phyloP scores from a whole-genome alignment of 164 flowering plant species.

The Umbellularia californica region DNA sequence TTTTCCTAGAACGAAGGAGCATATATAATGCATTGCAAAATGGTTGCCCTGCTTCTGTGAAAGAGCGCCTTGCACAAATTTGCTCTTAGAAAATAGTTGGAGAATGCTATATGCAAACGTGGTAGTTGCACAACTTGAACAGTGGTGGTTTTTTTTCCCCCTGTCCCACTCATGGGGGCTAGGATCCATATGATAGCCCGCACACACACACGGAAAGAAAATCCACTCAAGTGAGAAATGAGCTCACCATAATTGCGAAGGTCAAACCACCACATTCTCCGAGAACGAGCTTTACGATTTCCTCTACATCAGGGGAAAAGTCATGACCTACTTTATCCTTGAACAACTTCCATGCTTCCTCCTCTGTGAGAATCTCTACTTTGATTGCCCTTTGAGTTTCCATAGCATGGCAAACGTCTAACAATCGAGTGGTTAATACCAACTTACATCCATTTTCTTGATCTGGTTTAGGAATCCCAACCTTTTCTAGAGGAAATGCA shows the following conservation, averaged over 20 bases:
- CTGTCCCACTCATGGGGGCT: too few relatives aligned
- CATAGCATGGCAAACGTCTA: slow-evolving; percentile 5
- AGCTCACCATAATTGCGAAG: slow-evolving; percentile 13
- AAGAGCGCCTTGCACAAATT: too few relatives aligned
- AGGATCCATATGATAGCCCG: too few relatives aligned
- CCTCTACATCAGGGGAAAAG: not conserved
- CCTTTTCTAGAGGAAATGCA: slow-evolving; percentile 2
- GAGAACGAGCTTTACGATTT: not conserved
- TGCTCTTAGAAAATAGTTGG: too few relatives aligned
- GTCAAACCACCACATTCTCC: slow-evolving; percentile 12
- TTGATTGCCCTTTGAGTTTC: not conserved
- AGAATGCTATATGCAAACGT: too few relatives aligned
- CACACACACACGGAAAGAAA: too few relatives aligned
- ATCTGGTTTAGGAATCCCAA: slow-evolving; percentile 11
- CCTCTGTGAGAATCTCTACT: slow-evolving; percentile 7
- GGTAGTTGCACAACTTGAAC: too few relatives aligned
- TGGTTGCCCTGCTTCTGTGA: too few relatives aligned
- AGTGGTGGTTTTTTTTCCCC: too few relatives aligned
- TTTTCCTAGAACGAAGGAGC: too few relatives aligned
- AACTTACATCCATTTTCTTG: slow-evolving; percentile 6
- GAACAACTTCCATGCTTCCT: slow-evolving; percentile 14
- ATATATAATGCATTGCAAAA: too few relatives aligned
- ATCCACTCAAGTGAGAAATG: too few relatives aligned
- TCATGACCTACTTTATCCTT: not conserved
- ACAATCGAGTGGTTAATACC: slow-evolving; percentile 5